Conservation (phyloP, 2,329 filamentous ascomycete genomes). For the Ascomycota sp. region DNA sequence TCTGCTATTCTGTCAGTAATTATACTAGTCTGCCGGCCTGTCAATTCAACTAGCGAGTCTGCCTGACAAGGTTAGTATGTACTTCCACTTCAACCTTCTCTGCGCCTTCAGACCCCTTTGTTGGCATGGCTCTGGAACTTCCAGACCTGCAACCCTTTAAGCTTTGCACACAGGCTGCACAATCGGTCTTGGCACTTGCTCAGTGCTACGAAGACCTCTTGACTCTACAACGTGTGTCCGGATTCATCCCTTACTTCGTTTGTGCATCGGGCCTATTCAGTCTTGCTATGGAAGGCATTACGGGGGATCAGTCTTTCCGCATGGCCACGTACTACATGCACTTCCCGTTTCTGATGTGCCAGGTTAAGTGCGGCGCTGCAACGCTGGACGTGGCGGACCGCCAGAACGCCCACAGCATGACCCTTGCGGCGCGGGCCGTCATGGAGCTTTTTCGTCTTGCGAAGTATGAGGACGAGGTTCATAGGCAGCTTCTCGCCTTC, state of each 20-base stretch:
- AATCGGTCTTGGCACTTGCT: constrained; percentile 2
- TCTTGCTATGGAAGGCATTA: too few relatives aligned
- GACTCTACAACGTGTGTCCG: constrained; percentile 4
- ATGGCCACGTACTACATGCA: constrained; percentile 24
- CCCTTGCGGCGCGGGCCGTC: constrained; percentile 16
- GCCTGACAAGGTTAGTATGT: constrained; percentile 3
- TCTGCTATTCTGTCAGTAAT: constrained; percentile 5
- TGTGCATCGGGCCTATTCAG: constrained; percentile 2
- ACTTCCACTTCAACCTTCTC: constrained; percentile 5
- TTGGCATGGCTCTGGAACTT: neutral
- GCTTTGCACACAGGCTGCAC: constrained; percentile 3
- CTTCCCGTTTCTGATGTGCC: constrained; percentile 27
- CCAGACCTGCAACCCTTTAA: constrained; percentile 1
- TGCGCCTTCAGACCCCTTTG: constrained; percentile 3
- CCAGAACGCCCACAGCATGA: constrained; percentile 21
- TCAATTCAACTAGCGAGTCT: neutral
- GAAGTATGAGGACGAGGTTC: constrained; percentile 14
- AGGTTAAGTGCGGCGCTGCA: constrained; percentile 22
- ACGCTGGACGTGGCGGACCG: constrained; percentile 17
- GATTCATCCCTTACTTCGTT: constrained; percentile 4
- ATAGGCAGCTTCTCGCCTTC: constrained; percentile 22
- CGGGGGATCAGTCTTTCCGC: constrained; percentile 17
- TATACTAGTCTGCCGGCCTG: neutral
- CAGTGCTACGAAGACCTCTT: constrained; percentile 6
- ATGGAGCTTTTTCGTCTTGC: constrained; percentile 18